Conservation (phyloP, 768 basidiomycete species). For the Agrocybe pediades region DNA sequence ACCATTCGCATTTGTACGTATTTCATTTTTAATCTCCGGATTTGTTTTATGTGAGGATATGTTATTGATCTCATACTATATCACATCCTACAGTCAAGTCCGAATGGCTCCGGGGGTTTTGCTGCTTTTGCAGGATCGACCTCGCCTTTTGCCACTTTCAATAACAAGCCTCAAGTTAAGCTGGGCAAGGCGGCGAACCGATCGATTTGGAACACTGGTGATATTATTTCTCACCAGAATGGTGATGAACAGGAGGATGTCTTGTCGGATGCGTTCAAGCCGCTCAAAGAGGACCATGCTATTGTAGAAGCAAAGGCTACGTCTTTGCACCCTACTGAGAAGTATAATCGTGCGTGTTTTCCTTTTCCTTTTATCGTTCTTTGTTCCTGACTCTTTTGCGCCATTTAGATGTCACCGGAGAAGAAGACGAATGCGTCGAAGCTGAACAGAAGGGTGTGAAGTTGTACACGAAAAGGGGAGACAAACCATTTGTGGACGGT, state of each 20-base stretch:
- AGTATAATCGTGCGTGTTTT: slow-evolving; percentile 31
- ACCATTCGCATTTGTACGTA: slow-evolving; percentile 13
- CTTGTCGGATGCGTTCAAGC: slow-evolving; percentile 6
- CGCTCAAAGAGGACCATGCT: slow-evolving; percentile 15
- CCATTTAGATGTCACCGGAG: slow-evolving; percentile 53
- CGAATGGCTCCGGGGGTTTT: slow-evolving; percentile 22
- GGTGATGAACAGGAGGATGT: slow-evolving; percentile 10
- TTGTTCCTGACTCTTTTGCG: slow-evolving; percentile 11
- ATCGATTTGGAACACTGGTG: slow-evolving; percentile 24
- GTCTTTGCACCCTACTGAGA: slow-evolving; percentile 15
- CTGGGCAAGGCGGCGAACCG: slow-evolving; percentile 6
- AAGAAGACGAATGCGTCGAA: slow-evolving; percentile 61
- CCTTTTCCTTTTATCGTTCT: slow-evolving; percentile 14
- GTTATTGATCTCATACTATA: not conserved
- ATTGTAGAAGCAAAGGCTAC: slow-evolving; percentile 15
- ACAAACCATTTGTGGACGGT: slow-evolving; percentile 57
- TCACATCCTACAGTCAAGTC: slow-evolving; percentile 9
- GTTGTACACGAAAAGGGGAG: slow-evolving; percentile 59
- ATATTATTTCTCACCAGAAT: slow-evolving; percentile 14
- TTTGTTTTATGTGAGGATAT: no score
- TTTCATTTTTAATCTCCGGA: not conserved
- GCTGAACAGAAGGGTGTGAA: slow-evolving; percentile 63
- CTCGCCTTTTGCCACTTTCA: slow-evolving; percentile 30
- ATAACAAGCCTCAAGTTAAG: slow-evolving; percentile 11
- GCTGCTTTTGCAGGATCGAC: slow-evolving; percentile 35